A percentile compares a stretch with the other conserved stretches of the same genome.
These are phyloP conservation scores for Leccinellum albellum DNA, from an alignment of 768 basidiomycete species.

Conservation along the genomic window DNA sequence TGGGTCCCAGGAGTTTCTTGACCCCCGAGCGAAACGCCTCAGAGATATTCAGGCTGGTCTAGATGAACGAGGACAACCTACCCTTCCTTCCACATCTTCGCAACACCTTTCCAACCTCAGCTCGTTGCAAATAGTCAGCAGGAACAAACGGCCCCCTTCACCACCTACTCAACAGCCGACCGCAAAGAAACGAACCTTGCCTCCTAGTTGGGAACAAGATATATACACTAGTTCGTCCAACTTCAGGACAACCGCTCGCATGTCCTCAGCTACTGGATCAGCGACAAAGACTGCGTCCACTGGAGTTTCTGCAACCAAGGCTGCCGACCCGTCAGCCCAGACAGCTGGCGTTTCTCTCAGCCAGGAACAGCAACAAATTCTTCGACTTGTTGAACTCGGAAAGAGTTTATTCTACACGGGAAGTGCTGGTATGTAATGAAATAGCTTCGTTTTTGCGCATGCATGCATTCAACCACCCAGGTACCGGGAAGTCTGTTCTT, in stretches of 20 bases:
- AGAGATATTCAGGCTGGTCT: constrained; percentile 60
- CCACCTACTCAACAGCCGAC: constrained; percentile 23
- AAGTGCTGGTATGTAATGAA: constrained; percentile 72
- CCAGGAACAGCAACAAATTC: constrained; percentile 80
- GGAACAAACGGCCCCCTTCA: constrained; percentile 34
- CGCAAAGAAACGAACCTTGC: constrained; percentile 57
- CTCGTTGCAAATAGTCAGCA: constrained; percentile 17
- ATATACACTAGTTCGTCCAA: constrained; percentile 36
- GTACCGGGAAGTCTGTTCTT: constrained; percentile 95
- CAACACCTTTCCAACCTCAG: constrained; percentile 13
- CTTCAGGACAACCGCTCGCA: constrained; percentile 18
- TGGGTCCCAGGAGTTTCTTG: constrained; percentile 16
- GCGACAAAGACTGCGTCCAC: constrained; percentile 5
- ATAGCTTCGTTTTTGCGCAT: constrained; percentile 12
- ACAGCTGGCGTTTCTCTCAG: constrained; percentile 61
- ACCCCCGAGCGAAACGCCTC: constrained; percentile 40
- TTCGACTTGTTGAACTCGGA: constrained; percentile 69
- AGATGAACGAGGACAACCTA: constrained; percentile 35
- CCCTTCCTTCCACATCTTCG: constrained; percentile 8
- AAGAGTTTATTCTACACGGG: constrained; percentile 93
- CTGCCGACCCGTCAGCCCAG: constrained; percentile 16
- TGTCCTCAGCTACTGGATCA: constrained; percentile 13
- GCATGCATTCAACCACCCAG: constrained; percentile 38
- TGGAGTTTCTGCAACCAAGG: neutral
- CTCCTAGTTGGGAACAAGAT: constrained; percentile 43